Conservation (phyloP, 306 rosid species). For the Casuarina equisetifolia region DNA sequence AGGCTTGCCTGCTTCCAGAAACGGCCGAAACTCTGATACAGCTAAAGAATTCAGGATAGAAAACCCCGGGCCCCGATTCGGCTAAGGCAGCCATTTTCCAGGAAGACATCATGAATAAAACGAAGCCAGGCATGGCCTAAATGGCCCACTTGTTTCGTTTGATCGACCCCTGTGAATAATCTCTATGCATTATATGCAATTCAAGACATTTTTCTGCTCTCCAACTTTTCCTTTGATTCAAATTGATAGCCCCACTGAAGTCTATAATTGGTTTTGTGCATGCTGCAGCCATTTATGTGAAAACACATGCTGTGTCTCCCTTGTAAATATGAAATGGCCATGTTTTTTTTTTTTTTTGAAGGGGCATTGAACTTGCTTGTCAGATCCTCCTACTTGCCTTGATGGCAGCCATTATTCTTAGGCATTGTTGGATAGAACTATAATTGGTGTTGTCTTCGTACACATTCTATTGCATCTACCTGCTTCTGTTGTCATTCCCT, state of each 20-base stretch:
- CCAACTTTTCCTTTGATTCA: too few species aligned
- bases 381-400: background rate
- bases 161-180: constrained; percentile 5
- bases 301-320: constrained; percentile 44
- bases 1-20: constrained; percentile 34
- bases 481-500: constrained; percentile 35
- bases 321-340: constrained; percentile 25
- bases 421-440: constrained; percentile 28
- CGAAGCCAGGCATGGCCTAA: background rate
- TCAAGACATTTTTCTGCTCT: background rate
- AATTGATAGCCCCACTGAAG: constrained; percentile 9
- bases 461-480: constrained; percentile 45
- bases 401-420: constrained; percentile 13
- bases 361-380: background rate
- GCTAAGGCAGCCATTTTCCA: constrained; percentile 36
- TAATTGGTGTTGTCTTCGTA: constrained; percentile 26
- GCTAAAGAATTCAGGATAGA: constrained; percentile 62
- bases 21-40: constrained; percentile 45
- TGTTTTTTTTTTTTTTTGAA: background rate
- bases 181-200: constrained; percentile 1
- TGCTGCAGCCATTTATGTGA: constrained; percentile 16
- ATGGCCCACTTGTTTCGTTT: constrained; percentile 33
- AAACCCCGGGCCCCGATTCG: constrained; percentile 28
- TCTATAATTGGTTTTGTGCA: constrained; percentile 23
- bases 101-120: constrained; percentile 31